A percentile compares a stretch with the other conserved stretches of the same genome.
These are phyloP conservation scores for Tolypocladium inflatum DNA, from an alignment of 2,329 filamentous ascomycete genomes.

Conservation along the genomic window DNA sequence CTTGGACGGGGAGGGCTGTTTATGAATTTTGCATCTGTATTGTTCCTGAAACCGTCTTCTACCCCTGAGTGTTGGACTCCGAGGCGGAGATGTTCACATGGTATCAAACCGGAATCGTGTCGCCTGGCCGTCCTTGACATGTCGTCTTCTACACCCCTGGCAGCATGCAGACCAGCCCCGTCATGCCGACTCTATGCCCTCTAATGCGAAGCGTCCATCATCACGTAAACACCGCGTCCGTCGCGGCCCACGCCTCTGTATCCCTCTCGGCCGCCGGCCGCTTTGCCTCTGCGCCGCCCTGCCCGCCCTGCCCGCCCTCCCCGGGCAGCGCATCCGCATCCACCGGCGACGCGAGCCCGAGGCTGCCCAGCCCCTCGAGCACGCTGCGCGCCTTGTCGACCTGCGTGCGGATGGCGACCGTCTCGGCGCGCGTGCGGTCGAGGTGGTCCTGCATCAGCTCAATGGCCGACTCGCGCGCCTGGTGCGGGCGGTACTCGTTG, in stretches of 20 bases:
- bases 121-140: background rate
- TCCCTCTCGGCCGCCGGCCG: slow-evolving; percentile 14
- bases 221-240: slow-evolving; percentile 31
- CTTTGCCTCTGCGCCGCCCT: slow-evolving; percentile 7
- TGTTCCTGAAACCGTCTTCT: background rate
- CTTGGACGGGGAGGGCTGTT: background rate
- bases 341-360: slow-evolving; percentile 22
- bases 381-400: slow-evolving; percentile 65
- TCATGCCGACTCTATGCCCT: background rate
- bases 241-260: slow-evolving; percentile 29
- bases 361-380: slow-evolving; percentile 56
- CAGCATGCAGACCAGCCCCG: background rate
- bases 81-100: background rate
- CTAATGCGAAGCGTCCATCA: background rate
- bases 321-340: slow-evolving; percentile 7
- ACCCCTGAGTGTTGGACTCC: background rate
- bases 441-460: slow-evolving; percentile 80
- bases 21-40: background rate
- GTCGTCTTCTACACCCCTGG: background rate
- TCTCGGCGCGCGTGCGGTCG: slow-evolving; percentile 62
- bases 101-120: background rate
- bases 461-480: slow-evolving; percentile 81
- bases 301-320: slow-evolving; percentile 2
- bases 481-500: slow-evolving; percentile 90
- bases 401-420: slow-evolving; percentile 55